phyloP scores from a whole-genome alignment of 129 eudicot genomes.

The Escallonia herrerae region DNA sequence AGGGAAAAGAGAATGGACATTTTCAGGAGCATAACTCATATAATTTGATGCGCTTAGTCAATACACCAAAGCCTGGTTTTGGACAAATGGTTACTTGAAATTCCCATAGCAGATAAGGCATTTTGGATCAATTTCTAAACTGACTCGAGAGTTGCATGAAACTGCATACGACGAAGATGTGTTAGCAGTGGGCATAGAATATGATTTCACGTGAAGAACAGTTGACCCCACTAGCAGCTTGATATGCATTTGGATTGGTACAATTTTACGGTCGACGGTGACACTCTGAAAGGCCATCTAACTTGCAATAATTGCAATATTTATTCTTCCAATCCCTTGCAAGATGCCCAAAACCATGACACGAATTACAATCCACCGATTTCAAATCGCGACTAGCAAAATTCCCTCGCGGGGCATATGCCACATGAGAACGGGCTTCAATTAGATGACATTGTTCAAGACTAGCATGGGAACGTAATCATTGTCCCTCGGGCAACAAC shows the following conservation, averaged over 20 bases:
- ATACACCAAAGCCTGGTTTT: background rate
- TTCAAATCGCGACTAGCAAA: too few species aligned
- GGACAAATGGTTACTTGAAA: background rate
- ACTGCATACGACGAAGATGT: background rate
- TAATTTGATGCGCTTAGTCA: background rate
- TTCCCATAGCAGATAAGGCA: background rate
- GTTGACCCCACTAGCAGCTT: background rate
- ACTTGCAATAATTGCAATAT: too few species aligned
- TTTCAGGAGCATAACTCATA: background rate
- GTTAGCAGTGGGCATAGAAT: background rate
- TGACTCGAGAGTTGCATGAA: background rate
- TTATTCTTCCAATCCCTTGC: too few species aligned
- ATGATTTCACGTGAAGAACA: background rate
- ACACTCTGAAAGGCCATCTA: background rate
- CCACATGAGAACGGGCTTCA: too few species aligned
- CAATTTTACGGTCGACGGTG: background rate
- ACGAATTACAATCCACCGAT: too few species aligned
- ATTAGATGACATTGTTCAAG: too few species aligned
- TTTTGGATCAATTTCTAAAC: background rate
- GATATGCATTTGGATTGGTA: background rate
- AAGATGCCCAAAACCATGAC: too few species aligned
- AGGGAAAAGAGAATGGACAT: background rate
- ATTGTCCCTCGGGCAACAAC: too few species aligned
- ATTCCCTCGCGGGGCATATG: too few species aligned
- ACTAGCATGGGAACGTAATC: too few species aligned